These are phyloP conservation scores for Chrysosporium keratinophilum DNA, from an alignment of 2,329 filamentous ascomycete genomes.

Conservation along the genomic window DNA sequence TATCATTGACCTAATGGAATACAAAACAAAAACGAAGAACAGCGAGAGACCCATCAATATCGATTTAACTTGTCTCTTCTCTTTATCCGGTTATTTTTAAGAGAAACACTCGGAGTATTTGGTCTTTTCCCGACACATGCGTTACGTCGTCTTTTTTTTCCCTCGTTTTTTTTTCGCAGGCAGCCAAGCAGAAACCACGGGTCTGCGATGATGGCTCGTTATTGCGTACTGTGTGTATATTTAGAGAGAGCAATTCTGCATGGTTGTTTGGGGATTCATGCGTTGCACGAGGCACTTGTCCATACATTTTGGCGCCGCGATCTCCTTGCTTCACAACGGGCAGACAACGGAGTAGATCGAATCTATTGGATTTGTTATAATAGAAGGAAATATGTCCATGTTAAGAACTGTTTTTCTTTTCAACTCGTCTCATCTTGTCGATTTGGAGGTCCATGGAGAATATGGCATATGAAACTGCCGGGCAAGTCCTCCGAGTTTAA, in stretches of 20 bases:
- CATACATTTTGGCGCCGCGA: no score
- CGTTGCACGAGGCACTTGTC: no score
- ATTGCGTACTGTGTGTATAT: not conserved
- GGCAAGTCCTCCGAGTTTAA: no score
- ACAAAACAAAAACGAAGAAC: not conserved
- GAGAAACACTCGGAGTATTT: not conserved
- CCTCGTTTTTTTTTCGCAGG: not conserved
- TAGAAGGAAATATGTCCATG: no score
- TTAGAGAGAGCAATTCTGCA: not conserved
- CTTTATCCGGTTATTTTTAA: not conserved
- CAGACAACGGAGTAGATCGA: no score
- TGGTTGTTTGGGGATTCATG: not conserved
- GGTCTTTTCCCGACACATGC: not conserved
- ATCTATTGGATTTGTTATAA: no score
- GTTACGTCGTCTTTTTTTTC: not conserved
- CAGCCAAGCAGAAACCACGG: not conserved
- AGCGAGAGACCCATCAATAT: not conserved
- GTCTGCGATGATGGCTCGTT: not conserved
- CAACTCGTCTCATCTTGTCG: no score
- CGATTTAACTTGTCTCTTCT: not conserved
- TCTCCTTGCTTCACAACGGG: no score
- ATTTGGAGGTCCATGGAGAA: no score
- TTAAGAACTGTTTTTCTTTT: no score
- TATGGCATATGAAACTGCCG: no score
- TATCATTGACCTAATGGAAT: conserved; percentile 52